A percentile compares a stretch with the other conserved stretches of the same genome.
These are phyloP conservation scores for Talaromyces borbonicus DNA, from an alignment of 495 filamentous ascomycete genomes.

Conservation along the genomic window DNA sequence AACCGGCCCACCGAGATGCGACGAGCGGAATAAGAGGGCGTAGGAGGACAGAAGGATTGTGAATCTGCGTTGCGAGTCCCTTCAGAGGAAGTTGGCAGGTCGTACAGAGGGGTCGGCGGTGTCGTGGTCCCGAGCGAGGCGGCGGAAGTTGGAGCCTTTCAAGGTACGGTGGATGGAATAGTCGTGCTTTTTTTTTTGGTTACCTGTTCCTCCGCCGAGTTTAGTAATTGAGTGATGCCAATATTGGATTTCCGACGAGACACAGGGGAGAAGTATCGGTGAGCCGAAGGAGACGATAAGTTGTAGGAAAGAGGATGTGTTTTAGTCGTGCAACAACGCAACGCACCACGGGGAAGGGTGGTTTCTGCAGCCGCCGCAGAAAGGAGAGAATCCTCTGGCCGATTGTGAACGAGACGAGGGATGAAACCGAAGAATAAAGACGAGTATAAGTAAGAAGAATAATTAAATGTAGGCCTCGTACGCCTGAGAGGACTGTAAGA, in stretches of 20 bases:
- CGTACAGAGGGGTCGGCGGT: conserved; percentile 3
- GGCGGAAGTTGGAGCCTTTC: no score
- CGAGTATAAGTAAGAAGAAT: no score
- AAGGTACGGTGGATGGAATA: background rate
- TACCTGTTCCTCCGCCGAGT: no score
- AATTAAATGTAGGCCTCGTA: no score
- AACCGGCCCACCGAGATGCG: conserved; percentile 7
- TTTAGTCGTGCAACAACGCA: background rate
- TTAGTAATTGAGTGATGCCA: no score
- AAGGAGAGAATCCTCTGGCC: no score
- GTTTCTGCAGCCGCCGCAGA: conserved; percentile 4
- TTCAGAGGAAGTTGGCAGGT: background rate
- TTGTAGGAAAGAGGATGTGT: background rate
- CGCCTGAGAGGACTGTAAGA: no score
- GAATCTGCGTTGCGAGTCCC: background rate
- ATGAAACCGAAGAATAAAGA: no score
- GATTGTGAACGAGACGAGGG: no score
- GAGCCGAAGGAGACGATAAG: background rate
- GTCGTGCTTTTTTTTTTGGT: background rate
- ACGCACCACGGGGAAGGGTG: no score
- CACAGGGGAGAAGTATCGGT: background rate
- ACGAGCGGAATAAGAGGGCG: conserved; percentile 8
- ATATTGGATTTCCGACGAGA: background rate
- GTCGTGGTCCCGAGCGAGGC: background rate
- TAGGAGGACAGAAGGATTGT: conserved; percentile 10